Percentiles rank a stretch among this genome's conserved stretches.
Evolutionary conservation across 495 filamentous ascomycete genomes (phyloP).

Genomic region (Aspergillus sparsus): DNA sequence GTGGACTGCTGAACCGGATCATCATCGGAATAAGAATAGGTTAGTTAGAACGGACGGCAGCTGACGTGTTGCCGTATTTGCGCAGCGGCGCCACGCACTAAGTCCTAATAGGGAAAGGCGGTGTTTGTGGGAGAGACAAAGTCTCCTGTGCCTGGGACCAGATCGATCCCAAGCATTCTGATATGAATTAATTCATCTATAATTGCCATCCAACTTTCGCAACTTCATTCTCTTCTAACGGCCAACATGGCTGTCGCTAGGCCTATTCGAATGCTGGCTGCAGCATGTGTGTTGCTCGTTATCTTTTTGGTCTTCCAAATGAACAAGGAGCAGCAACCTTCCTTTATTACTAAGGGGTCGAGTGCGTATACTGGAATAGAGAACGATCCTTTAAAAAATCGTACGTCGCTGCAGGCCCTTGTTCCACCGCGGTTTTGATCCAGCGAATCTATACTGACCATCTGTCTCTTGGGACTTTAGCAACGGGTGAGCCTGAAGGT

Average conservation of each 20-base stretch:
- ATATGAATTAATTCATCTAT: no score
- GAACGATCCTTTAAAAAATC: conserved; percentile 79
- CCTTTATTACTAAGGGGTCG: conserved; percentile 34
- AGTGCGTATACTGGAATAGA: conserved; percentile 52
- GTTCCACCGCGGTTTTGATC: conserved; percentile 2
- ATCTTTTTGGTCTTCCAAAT: conserved; percentile 74
- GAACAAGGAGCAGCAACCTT: conserved; percentile 46
- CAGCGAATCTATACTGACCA: not conserved
- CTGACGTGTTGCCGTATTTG: conserved; percentile 24
- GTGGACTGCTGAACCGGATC: conserved; percentile 2
- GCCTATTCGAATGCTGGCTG: conserved; percentile 76
- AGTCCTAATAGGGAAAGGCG: conserved; percentile 33
- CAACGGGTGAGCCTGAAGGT: conserved; percentile 78
- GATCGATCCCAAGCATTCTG: not conserved
- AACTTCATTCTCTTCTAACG: conserved; percentile 20
- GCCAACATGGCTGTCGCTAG: conserved; percentile 75
- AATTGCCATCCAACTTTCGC: no score
- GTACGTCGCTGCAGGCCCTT: conserved; percentile 50
- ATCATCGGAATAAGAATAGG: not conserved
- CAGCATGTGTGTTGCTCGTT: conserved; percentile 67
- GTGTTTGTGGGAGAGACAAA: conserved; percentile 12
- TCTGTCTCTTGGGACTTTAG: conserved; percentile 42
- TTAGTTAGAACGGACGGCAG: conserved; percentile 9
- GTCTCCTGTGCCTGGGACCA: conserved; percentile 3
- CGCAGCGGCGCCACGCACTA: conserved; percentile 27